These are phyloP conservation scores for Tylopilus cervinicoccineus DNA, from an alignment of 768 basidiomycete species.

Conservation along the genomic window DNA sequence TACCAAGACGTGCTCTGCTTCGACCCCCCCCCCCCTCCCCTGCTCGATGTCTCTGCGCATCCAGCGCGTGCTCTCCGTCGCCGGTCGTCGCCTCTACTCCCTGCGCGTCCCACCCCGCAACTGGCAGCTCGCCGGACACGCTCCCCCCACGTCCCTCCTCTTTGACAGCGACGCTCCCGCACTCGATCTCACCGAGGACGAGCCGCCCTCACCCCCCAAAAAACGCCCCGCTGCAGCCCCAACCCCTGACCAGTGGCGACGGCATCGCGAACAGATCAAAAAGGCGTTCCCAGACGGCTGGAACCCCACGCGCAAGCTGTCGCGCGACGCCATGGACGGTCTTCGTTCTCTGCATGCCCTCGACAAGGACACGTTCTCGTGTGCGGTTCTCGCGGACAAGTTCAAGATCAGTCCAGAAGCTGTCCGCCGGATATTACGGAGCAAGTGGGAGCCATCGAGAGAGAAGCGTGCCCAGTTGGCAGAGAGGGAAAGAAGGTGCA, in stretches of 20 bases:
- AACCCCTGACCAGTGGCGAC: slow-evolving; percentile 44
- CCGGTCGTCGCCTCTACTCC: slow-evolving; percentile 25
- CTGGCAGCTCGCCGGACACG: slow-evolving; percentile 31
- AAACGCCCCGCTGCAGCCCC: slow-evolving; percentile 15
- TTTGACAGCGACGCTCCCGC: slow-evolving; percentile 14
- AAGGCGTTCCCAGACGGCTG: slow-evolving; percentile 63
- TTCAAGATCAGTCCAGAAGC: slow-evolving; percentile 82
- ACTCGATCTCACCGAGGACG: slow-evolving; percentile 30
- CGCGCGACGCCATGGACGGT: slow-evolving; percentile 81
- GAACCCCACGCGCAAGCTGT: slow-evolving; percentile 76
- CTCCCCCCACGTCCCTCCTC: slow-evolving; percentile 30
- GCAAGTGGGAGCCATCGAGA: slow-evolving; percentile 60
- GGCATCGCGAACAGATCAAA: slow-evolving; percentile 49
- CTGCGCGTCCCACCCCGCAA: slow-evolving; percentile 22
- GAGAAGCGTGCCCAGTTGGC: slow-evolving; percentile 49
- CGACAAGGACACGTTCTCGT: slow-evolving; percentile 62
- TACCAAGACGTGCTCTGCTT: neutral
- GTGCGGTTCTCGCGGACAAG: slow-evolving; percentile 64
- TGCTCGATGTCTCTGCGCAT: slow-evolving; percentile 22
- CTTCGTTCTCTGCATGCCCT: slow-evolving; percentile 61
- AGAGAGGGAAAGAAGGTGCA: slow-evolving; percentile 46
- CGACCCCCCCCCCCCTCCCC: too few species aligned
- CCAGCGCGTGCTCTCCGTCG: slow-evolving; percentile 3
- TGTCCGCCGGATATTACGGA: slow-evolving; percentile 73
- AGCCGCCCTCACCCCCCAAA: slow-evolving; percentile 24